These are phyloP conservation scores for Acrodontium crateriforme DNA, from an alignment of 2,329 filamentous ascomycete species.

Conservation along the genomic window DNA sequence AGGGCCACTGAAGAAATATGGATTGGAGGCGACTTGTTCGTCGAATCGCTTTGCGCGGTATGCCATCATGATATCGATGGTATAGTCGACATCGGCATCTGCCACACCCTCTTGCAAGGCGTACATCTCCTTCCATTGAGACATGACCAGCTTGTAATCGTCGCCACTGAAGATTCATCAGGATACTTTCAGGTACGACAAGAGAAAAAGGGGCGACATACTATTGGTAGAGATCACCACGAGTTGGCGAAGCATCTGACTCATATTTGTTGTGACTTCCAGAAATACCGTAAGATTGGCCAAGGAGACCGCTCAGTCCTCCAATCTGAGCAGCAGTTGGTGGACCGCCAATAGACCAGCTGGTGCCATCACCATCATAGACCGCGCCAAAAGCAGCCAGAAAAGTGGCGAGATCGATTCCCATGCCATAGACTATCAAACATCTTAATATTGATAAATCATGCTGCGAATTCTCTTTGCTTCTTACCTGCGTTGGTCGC, in stretches of 20 bases:
- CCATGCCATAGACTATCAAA: conserved; percentile 14
- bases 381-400: conserved; percentile 15
- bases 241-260: conserved; percentile 37
- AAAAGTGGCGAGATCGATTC: conserved; percentile 14
- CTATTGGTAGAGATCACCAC: conserved; percentile 37
- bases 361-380: conserved; percentile 13
- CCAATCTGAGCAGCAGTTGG: conserved; percentile 8
- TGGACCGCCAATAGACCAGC: conserved; percentile 21
- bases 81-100: conserved; percentile 9
- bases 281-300: conserved; percentile 22
- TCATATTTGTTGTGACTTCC: conserved; percentile 42
- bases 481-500: conserved; percentile 3
- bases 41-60: conserved; percentile 12
- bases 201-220: too few species aligned
- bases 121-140: conserved; percentile 15
- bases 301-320: conserved; percentile 7
- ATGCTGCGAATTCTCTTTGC: conserved; percentile 13
- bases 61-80: conserved; percentile 15
- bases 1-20: conserved; percentile 14
- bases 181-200: too few species aligned
- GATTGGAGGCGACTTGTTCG: conserved; percentile 10
- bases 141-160: conserved; percentile 9
- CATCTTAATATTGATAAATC: too few species aligned
- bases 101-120: conserved; percentile 10
- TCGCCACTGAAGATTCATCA: conserved; percentile 13